A percentile compares a stretch with the other conserved stretches of the same genome.
These are phyloP conservation scores for Rheum nobile DNA, from an alignment of 148 eudicot species.

Conservation along the genomic window DNA sequence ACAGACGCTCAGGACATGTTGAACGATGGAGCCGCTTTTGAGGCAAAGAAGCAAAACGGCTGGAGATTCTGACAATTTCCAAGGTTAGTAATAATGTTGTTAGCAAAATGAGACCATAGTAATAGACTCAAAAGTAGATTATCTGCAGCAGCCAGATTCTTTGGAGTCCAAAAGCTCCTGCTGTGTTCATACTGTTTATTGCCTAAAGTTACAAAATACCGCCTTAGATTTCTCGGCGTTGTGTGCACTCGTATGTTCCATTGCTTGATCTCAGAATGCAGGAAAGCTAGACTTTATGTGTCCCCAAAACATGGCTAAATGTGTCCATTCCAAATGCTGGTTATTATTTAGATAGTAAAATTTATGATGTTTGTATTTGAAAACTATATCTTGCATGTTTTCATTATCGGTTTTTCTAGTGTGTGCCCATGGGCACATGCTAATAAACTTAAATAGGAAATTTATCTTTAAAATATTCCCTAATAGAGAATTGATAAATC, in stretches of 20 bases:
- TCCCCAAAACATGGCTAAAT: background rate
- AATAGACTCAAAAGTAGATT: background rate
- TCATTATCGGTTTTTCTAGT: too few relatives aligned
- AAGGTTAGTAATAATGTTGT: background rate
- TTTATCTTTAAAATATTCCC: too few relatives aligned
- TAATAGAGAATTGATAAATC: too few relatives aligned
- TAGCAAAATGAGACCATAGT: constrained; percentile 2
- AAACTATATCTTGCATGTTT: background rate
- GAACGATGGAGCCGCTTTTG: constrained; percentile 76
- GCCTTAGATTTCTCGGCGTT: background rate
- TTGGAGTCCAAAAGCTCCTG: background rate
- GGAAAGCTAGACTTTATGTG: too few relatives aligned
- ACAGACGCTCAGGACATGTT: constrained; percentile 97
- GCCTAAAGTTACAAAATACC: too few relatives aligned
- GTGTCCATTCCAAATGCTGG: background rate
- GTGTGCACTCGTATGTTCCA: background rate
- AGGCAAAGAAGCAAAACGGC: constrained; percentile 69
- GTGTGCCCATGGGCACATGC: too few relatives aligned
- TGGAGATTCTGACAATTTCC: constrained; percentile 44
- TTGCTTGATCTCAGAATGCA: background rate
- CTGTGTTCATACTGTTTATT: background rate
- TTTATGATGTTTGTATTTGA: background rate
- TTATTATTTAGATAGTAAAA: background rate
- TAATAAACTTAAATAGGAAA: too few relatives aligned
- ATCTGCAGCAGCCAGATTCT: background rate